phyloP scores from a whole-genome alignment of 495 filamentous ascomycete species.

The Niebla homalea region DNA sequence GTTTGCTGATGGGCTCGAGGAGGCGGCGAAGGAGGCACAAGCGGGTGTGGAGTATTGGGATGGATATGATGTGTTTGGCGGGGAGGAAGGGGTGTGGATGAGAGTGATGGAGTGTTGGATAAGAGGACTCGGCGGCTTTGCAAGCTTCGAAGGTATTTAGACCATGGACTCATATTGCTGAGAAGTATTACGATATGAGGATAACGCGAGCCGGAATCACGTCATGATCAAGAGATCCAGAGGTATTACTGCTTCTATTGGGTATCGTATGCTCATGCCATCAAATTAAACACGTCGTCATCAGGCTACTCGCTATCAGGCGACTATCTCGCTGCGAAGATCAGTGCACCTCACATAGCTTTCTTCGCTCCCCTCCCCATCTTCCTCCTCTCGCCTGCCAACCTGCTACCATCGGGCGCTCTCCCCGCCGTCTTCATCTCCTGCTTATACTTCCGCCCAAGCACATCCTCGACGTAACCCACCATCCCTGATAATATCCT shows the following conservation, averaged over 20 bases:
- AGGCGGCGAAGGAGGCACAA: neutral
- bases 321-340: no score
- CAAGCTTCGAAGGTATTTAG: no score
- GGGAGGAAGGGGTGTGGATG: neutral
- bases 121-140: neutral
- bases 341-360: neutral
- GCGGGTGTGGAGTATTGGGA: no score
- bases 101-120: neutral
- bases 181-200: no score
- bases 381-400: slow-evolving; percentile 9
- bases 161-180: no score
- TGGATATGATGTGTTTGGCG: neutral
- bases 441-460: slow-evolving; percentile 10
- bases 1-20: neutral
- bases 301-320: no score
- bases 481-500: slow-evolving; percentile 2
- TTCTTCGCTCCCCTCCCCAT: slow-evolving; percentile 3
- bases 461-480: slow-evolving; percentile 10
- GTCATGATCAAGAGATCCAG: no score
- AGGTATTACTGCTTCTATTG: no score
- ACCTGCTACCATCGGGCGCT: neutral
- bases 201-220: no score
- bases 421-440: slow-evolving; percentile 17
- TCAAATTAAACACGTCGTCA: no score
- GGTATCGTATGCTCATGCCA: no score